Evolutionary conservation across 331 rosid genomes (phyloP), one percentile per base, ranked within the genome.

Genomic region (Quercus phellos): DNA sequence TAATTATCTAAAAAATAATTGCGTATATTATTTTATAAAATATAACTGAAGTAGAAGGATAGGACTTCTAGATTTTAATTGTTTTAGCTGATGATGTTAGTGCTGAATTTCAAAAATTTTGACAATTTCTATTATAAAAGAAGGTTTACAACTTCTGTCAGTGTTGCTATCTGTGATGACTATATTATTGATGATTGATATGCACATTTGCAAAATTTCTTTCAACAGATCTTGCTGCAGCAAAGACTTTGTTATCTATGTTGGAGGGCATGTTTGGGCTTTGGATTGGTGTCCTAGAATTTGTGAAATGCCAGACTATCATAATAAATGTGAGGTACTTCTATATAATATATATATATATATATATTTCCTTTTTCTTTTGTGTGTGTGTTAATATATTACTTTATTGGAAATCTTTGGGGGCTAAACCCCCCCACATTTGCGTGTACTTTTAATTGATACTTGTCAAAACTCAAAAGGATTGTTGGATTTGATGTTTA

Each of bases 251-350:
- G 88, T 87, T 81, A 87, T 94, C 91, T 71, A 90, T 87, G 98
- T 83, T 81, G 99, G 99, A 79, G 98, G 99, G 70, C 79, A 90
- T 53, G 90, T 92, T 75, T 94, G 97, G 98, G 96, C 97, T 22
- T 70, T 94, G 84, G 96, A 94, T 80, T 94, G 99, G 99, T 94
- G 98, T 83, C 96, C 97, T 70, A 85, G 66, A 85, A 83, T 87
- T 73, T 86, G 81, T 66, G 85, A 74, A 83, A 84, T 72, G 34
- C 81, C 87, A 5, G 89, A 87, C 56, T 66, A 87, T 84, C 75
- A 75, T 80, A 46, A 80, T 53, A 90, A 87, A 83, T 83, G 96
- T 54, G 96, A 94, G 98, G 98, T 92, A 90, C 69, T 72, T 70
- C 70, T 69, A 3, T 46, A 0, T 80, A 0, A 0, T 46, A 2